Evolutionary conservation across 306 rosid species (phyloP).

Genomic region (Quercus suber): DNA sequence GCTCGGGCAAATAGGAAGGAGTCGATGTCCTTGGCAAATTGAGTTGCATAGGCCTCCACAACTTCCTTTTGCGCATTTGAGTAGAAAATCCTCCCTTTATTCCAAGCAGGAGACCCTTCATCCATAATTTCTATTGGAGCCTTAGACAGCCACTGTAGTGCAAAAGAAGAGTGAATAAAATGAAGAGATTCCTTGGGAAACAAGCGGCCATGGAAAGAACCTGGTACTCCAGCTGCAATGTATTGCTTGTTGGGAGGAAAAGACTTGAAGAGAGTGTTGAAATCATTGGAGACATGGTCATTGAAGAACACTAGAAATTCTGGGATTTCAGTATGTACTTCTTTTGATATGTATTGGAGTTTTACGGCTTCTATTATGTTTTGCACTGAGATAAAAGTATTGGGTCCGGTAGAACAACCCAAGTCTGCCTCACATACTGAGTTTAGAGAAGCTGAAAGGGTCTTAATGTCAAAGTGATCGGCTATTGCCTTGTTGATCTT

Average conservation of each 20-base stretch:
- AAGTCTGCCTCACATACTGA: slow-evolving; percentile 27
- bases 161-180: slow-evolving; percentile 22
- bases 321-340: too few relatives aligned
- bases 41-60: too few relatives aligned
- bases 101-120: too few relatives aligned
- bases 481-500: slow-evolving; percentile 20
- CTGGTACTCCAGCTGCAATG: slow-evolving; percentile 33
- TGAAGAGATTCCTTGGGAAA: slow-evolving; percentile 1
- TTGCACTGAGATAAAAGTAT: too few relatives aligned
- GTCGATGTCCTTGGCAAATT: slow-evolving; percentile 10
- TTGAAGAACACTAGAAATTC: too few relatives aligned
- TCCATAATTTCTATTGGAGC: slow-evolving; percentile 5
- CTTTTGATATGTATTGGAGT: too few relatives aligned
- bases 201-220: slow-evolving; percentile 20
- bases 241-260: too few relatives aligned
- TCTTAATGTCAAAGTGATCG: slow-evolving; percentile 13
- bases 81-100: too few relatives aligned
- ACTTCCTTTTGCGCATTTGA: too few relatives aligned
- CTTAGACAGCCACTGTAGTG: slow-evolving; percentile 23
- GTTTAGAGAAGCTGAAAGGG: not conserved
- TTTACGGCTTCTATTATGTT: too few relatives aligned
- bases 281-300: too few relatives aligned
- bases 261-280: slow-evolving; percentile 17
- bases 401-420: not conserved
- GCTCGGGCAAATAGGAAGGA: slow-evolving; percentile 22